Conservation (phyloP, 495 filamentous ascomycete genomes). For the Daldinia caldariorum region DNA sequence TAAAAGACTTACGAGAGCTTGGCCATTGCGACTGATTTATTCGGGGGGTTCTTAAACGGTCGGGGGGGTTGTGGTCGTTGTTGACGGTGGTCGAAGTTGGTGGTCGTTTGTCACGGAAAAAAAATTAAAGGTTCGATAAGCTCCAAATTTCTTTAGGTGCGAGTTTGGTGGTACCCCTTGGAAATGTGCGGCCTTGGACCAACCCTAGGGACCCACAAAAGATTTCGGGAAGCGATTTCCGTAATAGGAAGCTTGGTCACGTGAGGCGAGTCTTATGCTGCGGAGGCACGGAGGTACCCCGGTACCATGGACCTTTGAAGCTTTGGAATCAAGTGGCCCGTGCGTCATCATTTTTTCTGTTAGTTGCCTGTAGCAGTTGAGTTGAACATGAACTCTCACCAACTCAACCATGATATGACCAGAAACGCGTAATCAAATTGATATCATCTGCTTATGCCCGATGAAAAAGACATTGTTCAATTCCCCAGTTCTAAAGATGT, state of each 20-base stretch:
- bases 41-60: conserved; percentile 34
- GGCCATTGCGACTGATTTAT: conserved; percentile 59
- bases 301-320: neutral
- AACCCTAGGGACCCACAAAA: conserved; percentile 44
- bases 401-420: neutral
- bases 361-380: too few relatives aligned
- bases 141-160: conserved; percentile 36
- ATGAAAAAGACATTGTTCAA: neutral
- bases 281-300: neutral
- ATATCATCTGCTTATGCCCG: neutral
- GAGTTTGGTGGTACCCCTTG: conserved; percentile 8
- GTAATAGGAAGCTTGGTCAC: conserved; percentile 12
- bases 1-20: conserved; percentile 58
- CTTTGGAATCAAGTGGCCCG: neutral
- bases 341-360: too few relatives aligned
- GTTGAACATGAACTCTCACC: too few relatives aligned
- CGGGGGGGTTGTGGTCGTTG: conserved; percentile 18
- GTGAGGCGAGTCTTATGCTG: neutral
- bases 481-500: neutral
- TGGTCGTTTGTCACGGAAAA: conserved; percentile 28
- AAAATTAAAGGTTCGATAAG: conserved; percentile 15
- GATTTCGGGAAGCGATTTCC: conserved; percentile 29
- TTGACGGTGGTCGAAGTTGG: conserved; percentile 21
- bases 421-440: neutral
- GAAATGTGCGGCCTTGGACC: conserved; percentile 37